Conservation (phyloP, 257 asterid genomes). For the Solanum paucissectum region DNA sequence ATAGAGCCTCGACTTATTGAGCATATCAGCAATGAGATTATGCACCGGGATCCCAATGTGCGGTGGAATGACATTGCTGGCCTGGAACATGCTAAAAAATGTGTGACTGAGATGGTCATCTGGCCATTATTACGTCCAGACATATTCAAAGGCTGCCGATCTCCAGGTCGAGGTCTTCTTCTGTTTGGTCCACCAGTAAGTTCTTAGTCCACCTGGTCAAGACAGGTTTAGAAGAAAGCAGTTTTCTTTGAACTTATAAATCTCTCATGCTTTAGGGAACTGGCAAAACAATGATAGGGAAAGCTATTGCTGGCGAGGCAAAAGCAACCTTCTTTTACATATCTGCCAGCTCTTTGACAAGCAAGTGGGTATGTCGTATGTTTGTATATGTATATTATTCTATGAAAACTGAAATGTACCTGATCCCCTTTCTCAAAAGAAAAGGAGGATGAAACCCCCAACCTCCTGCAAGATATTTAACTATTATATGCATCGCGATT, state of each 20-base stretch:
- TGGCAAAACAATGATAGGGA: constrained; percentile 98
- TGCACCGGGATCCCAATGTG: constrained; percentile 97
- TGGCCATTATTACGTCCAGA: constrained; percentile 98
- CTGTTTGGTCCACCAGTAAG: constrained; percentile 99
- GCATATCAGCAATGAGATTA: constrained; percentile 96
- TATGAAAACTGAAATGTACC: neutral
- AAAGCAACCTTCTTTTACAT: constrained; percentile 98
- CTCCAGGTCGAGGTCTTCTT: constrained; percentile 99
- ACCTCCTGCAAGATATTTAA: neutral
- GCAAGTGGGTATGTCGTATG: constrained; percentile 76
- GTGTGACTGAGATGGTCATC: constrained; percentile 98
- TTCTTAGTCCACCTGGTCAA: constrained; percentile 2
- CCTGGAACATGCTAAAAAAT: constrained; percentile 95
- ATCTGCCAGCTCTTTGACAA: constrained; percentile 96
- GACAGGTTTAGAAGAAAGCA: neutral
- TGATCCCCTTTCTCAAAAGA: neutral
- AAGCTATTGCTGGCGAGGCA: constrained; percentile 99
- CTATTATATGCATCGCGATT: neutral
- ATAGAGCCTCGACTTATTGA: constrained; percentile 92
- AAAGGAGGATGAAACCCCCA: neutral
- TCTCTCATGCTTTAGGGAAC: constrained; percentile 62
- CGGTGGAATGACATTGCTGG: constrained; percentile 99
- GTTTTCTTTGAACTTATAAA: constrained; percentile 2
- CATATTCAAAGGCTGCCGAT: constrained; percentile 93
- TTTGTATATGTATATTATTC: neutral